Base-by-base conservation (phyloP, 2,329 filamentous ascomycete species). In the Pestalotiopsis sp. region DNA sequence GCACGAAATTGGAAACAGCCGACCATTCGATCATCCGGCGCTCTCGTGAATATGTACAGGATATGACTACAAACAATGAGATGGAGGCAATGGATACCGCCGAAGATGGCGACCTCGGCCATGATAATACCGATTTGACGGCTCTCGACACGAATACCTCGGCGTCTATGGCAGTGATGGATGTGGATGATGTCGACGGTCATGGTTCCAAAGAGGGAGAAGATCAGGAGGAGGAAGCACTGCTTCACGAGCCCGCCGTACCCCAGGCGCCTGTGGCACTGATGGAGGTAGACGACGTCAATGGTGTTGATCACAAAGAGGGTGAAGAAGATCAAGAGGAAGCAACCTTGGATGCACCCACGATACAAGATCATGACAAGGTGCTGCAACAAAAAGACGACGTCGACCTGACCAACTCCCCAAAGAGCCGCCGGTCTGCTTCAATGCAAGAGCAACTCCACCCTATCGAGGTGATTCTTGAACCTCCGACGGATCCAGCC, bases 401-500 rank as follows among this genome's bases (percentile, higher is more conserved):
- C 25, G 27, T 27, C 23, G 23, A n/a, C 57, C 27, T n/a, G 20
- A 40, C 23, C 7, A 49, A 25, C 38, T 5, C 38, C 20, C 36
- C 25, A 11, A 31, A 9, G 14, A 64, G 14, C n/a, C n/a, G 25
- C 13, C 36, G n/a, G 11, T 66, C 70, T 11, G 57, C 49, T 45
- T 31, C 31, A 25, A 56, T 6, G 59, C 59, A 66, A 49, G 68
- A 45, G 66, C 72, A 68, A 63, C 66, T 70, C 11, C 68, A 62
- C 27, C 70, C 70, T 17, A 78, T 80, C 31, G 71, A 80, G 66
- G 74, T 80, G 6, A 69, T 78, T 14, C 73, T 80, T 38, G 60
- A 27, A 11, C 73, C 75, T 14, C 73, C 76, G 11, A 40, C 67
- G 7, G 66, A 79, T 52, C 74, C 75, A 4, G 71, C 73, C 4